A percentile compares a stretch with the other conserved stretches of the same genome.
phyloP scores from a whole-genome alignment of 23 red algal genomes.

The Gracilaria gracilis region DNA sequence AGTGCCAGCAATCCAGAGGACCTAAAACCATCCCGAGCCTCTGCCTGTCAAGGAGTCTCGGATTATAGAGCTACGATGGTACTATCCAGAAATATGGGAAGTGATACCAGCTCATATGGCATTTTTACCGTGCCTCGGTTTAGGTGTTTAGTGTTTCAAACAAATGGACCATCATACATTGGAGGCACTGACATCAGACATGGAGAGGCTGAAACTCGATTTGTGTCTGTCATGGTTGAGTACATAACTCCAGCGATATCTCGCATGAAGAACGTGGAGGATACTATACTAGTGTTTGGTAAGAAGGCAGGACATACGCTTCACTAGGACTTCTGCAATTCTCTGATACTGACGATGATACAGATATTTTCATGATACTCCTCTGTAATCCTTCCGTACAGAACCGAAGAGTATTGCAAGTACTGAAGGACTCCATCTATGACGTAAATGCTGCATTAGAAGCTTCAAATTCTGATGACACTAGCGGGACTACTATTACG shows the following conservation, averaged over 20 bases:
- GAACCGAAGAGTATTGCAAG: neutral
- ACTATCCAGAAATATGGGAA: no score
- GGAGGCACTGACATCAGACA: neutral
- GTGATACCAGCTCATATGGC: neutral
- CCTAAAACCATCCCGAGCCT: neutral
- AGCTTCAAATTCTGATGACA: no score
- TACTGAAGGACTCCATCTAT: neutral
- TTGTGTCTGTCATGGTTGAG: neutral
- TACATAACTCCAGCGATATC: neutral
- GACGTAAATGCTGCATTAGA: no score
- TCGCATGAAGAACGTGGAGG: no score
- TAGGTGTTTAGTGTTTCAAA: neutral
- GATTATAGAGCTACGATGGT: neutral
- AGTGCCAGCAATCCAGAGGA: neutral
- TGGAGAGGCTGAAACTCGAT: conserved; percentile 9
- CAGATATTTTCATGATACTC: conserved; percentile 15
- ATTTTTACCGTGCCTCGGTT: neutral
- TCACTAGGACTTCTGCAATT: neutral
- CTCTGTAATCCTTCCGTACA: neutral
- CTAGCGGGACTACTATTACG: neutral
- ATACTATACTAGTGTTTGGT: no score
- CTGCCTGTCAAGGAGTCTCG: no score
- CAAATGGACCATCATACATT: neutral
- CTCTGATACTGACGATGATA: no score
- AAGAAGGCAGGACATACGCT: neutral